Conservation (phyloP, 306 rosid genomes). For the Quercus parvula region DNA sequence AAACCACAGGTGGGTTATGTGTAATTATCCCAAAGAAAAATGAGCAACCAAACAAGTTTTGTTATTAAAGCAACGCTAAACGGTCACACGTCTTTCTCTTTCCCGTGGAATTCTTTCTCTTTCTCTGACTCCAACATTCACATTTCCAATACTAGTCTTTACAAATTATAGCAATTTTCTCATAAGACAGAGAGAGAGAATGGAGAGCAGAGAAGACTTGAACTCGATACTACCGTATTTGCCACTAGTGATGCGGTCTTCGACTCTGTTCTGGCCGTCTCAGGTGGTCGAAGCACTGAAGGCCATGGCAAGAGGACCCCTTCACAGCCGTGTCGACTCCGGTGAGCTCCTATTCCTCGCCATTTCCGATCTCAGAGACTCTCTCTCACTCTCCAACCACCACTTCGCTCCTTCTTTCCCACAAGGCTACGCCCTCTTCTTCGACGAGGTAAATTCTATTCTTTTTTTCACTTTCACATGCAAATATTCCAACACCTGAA, state of each 20-base stretch:
- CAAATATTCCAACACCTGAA: too few relatives aligned
- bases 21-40: too few relatives aligned
- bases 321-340: conserved; percentile 47
- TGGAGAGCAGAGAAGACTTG: conserved; percentile 73
- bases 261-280: conserved; percentile 73
- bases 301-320: conserved; percentile 46
- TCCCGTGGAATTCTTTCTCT: too few relatives aligned
- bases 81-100: too few relatives aligned
- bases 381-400: conserved; percentile 46
- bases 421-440: conserved; percentile 66
- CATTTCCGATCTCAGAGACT: conserved; percentile 52
- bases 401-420: conserved; percentile 44
- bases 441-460: conserved; percentile 56
- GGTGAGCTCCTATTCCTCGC: conserved; percentile 48
- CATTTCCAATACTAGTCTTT: too few relatives aligned
- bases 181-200: neutral
- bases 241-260: conserved; percentile 49
- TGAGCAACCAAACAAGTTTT: too few relatives aligned
- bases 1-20: too few relatives aligned
- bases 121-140: too few relatives aligned
- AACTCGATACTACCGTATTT: conserved; percentile 57
- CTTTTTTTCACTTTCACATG: neutral
- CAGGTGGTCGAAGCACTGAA: conserved; percentile 56
- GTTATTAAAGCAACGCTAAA: too few relatives aligned
- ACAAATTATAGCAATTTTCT: too few relatives aligned